Base-by-base conservation (phyloP, 306 rosid species). In the Quercus engelmannii region DNA sequence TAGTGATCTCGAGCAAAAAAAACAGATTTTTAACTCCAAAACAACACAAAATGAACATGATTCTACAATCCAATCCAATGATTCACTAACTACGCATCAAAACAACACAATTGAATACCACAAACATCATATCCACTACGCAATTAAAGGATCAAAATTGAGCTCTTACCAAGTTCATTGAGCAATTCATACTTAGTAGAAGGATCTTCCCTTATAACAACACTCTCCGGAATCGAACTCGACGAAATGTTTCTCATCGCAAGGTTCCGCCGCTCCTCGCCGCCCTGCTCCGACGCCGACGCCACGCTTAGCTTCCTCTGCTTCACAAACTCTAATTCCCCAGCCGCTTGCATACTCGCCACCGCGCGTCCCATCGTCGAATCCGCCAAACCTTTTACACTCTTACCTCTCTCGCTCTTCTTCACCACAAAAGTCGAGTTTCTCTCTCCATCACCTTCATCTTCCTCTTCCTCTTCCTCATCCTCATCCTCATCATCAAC, bases 171-270 rank as follows among this genome's bases (percentile, higher is more conserved):
- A 59, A 95, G 98, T 78, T 95, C 99, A 81, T 95, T 93, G 76
- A 95, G 98, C 88, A 95, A 80, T 83, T 95, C 99, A 74, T 95
- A 95, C 85, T 91, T 95, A 0, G 84, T 83, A 5, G 97, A 83
- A 70, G 99, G 99, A 78, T 95, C 99, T 87, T 95, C 99, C 83
- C 88, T 86, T 79, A 85, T 91, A 77, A 95, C 89, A 77, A 95
- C 89, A 82, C 98, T 91, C 5, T 93, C 99, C 13, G 99, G 97
- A 17, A 95, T 93, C 5, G 99, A 95, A 88, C 99, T 95, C 74
- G 89, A 11, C 19, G 99, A 95, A 75, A 93, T 86, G 86, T 92
- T 95, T 13, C 82, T 71, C 19, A 77, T 58, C 46, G 85, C 38
- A 4, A 79, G 77, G n/a, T 80, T 86, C 81, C 91, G 87, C 67